These are phyloP conservation scores for Cyclocybe aegerita DNA, from an alignment of 768 basidiomycete genomes.

Conservation along the genomic window DNA sequence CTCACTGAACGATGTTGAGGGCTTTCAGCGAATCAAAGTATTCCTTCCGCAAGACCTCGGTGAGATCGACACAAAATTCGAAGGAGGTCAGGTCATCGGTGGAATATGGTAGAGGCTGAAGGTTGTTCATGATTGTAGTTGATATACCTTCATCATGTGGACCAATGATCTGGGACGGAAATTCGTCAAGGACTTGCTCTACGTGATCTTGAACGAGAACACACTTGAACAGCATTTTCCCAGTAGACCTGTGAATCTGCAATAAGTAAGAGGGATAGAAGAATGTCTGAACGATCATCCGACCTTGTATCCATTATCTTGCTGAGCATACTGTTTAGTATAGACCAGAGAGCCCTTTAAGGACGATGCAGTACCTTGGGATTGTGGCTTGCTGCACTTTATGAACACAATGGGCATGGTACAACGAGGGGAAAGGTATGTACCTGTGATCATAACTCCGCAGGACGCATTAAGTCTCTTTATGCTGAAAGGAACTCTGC, in stretches of 20 bases:
- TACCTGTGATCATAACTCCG: constrained; percentile 91
- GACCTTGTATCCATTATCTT: constrained; percentile 90
- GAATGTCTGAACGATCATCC: neutral
- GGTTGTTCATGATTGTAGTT: constrained; percentile 56
- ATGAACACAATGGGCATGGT: neutral
- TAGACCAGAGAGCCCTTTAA: neutral
- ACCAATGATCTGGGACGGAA: constrained; percentile 62
- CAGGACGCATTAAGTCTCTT: constrained; percentile 67
- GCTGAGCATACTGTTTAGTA: constrained; percentile 31
- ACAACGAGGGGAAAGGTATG: constrained; percentile 10
- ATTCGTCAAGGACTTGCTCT: neutral
- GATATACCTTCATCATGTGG: constrained; percentile 85
- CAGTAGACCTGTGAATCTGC: constrained; percentile 66
- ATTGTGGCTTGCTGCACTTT: constrained; percentile 72
- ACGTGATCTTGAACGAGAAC: neutral
- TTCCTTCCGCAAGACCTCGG: constrained; percentile 52
- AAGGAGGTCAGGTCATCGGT: constrained; percentile 34
- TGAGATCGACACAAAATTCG: constrained; percentile 51
- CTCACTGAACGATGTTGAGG: constrained; percentile 27
- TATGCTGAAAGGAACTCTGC: constrained; percentile 79
- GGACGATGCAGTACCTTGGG: constrained; percentile 57
- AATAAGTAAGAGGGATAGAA: constrained; percentile 1
- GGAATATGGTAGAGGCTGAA: constrained; percentile 52
- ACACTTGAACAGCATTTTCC: constrained; percentile 84
- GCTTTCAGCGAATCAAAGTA: constrained; percentile 51